Conservation (phyloP, 257 asterid genomes). For the Solanum megistacrolobum region DNA sequence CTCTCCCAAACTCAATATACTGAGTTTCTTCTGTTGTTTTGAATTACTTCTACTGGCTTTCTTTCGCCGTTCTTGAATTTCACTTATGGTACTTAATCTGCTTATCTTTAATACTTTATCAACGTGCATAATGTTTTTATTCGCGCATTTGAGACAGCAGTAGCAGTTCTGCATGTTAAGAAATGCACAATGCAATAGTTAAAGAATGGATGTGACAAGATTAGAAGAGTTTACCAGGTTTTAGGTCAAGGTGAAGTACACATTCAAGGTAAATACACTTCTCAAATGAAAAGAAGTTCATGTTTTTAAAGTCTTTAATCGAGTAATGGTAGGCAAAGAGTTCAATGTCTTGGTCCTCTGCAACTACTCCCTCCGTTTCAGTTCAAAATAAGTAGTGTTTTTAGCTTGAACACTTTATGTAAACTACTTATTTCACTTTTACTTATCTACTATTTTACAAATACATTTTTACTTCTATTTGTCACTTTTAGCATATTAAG, state of each 20-base stretch:
- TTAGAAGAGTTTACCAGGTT: background rate
- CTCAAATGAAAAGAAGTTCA: background rate
- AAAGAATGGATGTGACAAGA: background rate
- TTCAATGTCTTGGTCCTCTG: background rate
- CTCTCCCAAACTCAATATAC: background rate
- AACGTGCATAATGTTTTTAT: background rate
- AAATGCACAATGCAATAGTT: background rate
- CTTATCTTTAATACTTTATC: background rate
- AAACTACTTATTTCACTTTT: background rate
- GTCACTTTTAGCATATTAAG: background rate
- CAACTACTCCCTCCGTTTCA: background rate
- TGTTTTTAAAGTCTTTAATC: background rate
- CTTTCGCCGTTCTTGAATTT: background rate
- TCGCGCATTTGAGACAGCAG: background rate
- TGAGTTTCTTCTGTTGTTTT: background rate
- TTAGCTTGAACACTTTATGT: background rate
- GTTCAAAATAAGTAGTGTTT: background rate
- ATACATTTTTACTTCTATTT: no score
- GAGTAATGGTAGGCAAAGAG: background rate
- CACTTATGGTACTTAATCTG: background rate
- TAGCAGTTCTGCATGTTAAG: background rate
- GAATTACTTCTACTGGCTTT: background rate
- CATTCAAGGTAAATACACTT: background rate
- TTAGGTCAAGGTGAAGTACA: background rate
- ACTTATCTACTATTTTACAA: background rate